Base-by-base conservation (phyloP, 2,329 filamentous ascomycete species). In the Pseudohalonectria lignicola region DNA sequence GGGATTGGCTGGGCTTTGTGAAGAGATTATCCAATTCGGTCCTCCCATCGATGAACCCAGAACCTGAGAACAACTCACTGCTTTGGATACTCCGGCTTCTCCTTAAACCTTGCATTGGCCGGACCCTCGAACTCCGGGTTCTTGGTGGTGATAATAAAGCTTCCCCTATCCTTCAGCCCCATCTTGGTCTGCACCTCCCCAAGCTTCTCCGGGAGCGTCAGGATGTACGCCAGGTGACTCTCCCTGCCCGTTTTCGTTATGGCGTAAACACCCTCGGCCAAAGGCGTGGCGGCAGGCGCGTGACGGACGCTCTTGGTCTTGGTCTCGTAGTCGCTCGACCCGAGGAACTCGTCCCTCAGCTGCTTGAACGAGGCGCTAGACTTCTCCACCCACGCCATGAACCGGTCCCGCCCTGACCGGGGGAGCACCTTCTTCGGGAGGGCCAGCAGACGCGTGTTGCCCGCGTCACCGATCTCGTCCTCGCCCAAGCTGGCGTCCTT, bases 391-490 rank as follows among this genome's bases (percentile, higher is more conserved):
- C 94, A 93, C 1, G 74, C 75, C 69, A 92, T 81, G 61, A 86
- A 88, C 10, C 76, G 66, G 47, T 93, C 85, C 10, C 62, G 63
- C 12, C 73, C 72, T 16, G 72, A 80, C 38, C 71, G 71, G 0
- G 87, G 87, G 9, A 92, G 74, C 3, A 76, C 74, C 56, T 94
- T 94, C 61, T 94, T 94, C 0, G 87, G 87, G 15, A 95, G 60
- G 1, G 81, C 78, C 37, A 93, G 64, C 4, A 94, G 62, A 12
- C 87, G 76, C 41, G 78, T 81, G 53, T 82, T 82, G 11, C 69
- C 64, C 5, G 57, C 59, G 42, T 74, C 65, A 21, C 60, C 54
- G 18, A 75, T 60, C 0, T 65, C 50, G 0, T 64, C 67, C 7
- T 62, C 57, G 17, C 73, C 69, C 29, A 92, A 64, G 45, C 79